Evolutionary conservation across 2,329 filamentous ascomycete species (phyloP).

Genomic region (Talaromyces sp.): DNA sequence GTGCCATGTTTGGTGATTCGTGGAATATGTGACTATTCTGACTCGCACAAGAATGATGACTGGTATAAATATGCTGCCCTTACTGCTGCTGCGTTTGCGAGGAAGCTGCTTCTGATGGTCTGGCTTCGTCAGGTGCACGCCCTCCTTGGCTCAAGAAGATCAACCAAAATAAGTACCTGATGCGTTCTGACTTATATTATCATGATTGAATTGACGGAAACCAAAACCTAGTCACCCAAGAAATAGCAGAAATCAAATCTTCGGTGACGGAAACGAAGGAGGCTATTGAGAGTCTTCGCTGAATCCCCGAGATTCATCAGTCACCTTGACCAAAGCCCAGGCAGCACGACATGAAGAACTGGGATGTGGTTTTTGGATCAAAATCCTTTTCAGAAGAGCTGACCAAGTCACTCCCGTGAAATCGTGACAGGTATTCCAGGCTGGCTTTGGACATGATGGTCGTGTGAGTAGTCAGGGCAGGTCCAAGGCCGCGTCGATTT

Average conservation of each 20-base stretch:
- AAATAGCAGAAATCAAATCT: no score
- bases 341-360: background rate
- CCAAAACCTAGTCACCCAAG: no score
- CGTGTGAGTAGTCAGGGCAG: background rate
- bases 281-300: no score
- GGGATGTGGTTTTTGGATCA: no score
- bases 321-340: background rate
- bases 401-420: background rate
- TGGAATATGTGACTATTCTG: background rate
- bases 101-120: background rate
- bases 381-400: background rate
- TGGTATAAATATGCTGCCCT: background rate
- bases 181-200: no score
- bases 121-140: no score
- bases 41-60: background rate
- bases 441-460: background rate
- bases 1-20: background rate
- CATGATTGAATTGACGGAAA: no score
- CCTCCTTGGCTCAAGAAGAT: no score
- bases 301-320: no score
- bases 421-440: background rate
- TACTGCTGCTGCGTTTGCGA: background rate
- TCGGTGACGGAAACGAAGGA: no score
- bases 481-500: background rate
- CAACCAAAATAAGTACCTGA: no score